Base-by-base conservation (phyloP, 768 basidiomycete species). In the Coprinopsis sp. region DNA sequence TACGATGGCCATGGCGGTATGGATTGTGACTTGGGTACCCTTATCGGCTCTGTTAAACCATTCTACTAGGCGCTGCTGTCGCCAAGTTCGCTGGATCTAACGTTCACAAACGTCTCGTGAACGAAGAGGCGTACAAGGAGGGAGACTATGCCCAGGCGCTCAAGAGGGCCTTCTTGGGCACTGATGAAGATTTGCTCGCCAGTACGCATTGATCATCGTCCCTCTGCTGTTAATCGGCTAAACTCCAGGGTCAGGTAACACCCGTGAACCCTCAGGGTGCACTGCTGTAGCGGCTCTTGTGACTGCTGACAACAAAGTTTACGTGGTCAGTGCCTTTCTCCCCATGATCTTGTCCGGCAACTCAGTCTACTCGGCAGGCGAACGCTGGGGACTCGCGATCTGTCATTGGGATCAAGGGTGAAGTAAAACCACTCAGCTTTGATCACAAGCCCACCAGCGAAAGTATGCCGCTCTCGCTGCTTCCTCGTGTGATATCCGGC, bases 1-100 rank as follows among this genome's bases (percentile, higher is more conserved):
- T 98, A 96, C 60, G 96, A 99, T 68, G 96, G 96, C 24, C 96
- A 99, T 62, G 96, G 96, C 50, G 96, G 95, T 91, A 59, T 54
- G 79, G 64, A 44, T 37, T 23, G 37, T 30, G 8, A 40, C 55
- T 34, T 31, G 28, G 19, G 19, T 28, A 36, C 16, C 33, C 40
- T 39, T 41, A 25, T 24, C 4, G 22, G 19, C 45, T n/a, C 31
- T 39, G 54, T 58, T 11, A 40, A 30, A 45, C 49, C 48, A 41
- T 52, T 29, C 44, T 31, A 27, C 37, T 55, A 95, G 92, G 92
- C 30, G 76, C 82, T 23, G 77, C 83, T 4, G 88, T 91, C n/a
- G 90, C 92, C 22, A 79, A 76, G 64, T 96, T 82, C 65, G 87
- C 93, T 2, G 93, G 93, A 28, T 72, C 82, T 60, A 78, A 91